Conservation (phyloP, 148 eudicot species). For the Rhododendron simsii region DNA sequence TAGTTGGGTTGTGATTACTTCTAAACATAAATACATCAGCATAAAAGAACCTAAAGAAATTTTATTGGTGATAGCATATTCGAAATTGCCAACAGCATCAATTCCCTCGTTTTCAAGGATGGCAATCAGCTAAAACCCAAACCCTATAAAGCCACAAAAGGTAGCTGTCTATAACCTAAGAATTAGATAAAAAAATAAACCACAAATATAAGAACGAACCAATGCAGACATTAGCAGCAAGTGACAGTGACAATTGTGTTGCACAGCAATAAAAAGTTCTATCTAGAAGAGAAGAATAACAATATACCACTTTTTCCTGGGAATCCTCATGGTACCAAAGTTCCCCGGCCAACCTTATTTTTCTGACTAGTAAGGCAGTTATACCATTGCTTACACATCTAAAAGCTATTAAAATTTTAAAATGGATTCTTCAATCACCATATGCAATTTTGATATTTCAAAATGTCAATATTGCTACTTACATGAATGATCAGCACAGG, state of each 20-base stretch:
- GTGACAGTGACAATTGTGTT: not conserved
- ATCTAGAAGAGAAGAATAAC: not conserved
- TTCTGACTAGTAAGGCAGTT: not conserved
- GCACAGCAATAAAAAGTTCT: not conserved
- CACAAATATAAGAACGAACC: not conserved
- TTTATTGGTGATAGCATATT: no score
- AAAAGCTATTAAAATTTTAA: not conserved
- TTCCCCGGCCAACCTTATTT: not conserved
- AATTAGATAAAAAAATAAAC: not conserved
- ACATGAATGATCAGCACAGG: conserved; percentile 69
- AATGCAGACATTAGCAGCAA: not conserved
- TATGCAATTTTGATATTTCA: not conserved
- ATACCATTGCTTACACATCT: not conserved
- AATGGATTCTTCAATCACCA: not conserved
- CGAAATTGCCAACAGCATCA: no score
- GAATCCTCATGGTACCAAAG: not conserved
- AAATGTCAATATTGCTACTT: conserved; percentile 29
- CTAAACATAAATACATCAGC: no score
- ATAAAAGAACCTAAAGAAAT: no score
- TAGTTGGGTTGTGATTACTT: no score
- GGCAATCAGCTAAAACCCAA: no score
- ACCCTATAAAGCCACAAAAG: no score
- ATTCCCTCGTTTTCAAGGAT: no score
- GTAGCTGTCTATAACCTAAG: not conserved
- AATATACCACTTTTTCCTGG: not conserved